phyloP scores from a whole-genome alignment of 2,329 filamentous ascomycete species.

The Penicillium freii region DNA sequence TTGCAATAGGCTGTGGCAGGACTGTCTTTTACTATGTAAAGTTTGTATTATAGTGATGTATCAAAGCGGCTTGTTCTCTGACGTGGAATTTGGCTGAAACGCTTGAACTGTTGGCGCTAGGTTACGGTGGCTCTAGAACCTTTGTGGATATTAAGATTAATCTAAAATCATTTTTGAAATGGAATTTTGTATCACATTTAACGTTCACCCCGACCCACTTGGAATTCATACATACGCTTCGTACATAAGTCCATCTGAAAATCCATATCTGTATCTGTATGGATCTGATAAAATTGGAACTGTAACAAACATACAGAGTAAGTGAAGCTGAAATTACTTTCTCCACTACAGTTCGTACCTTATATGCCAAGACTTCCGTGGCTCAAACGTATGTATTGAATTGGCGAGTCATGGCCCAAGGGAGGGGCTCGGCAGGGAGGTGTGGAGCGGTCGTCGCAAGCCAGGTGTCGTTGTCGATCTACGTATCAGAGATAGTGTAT shows the following conservation, averaged over 20 bases:
- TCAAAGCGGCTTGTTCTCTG: background rate
- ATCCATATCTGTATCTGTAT: background rate
- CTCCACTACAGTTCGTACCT: constrained; percentile 1
- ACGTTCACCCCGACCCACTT: background rate
- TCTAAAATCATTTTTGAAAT: background rate
- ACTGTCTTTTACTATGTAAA: background rate
- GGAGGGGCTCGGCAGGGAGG: constrained; percentile 5
- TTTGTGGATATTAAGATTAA: background rate
- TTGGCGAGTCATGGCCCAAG: constrained; percentile 9
- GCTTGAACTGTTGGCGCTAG: background rate
- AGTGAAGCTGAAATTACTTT: background rate
- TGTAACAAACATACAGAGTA: background rate
- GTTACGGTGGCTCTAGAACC: background rate
- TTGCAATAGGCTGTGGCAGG: background rate
- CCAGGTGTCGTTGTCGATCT: constrained; percentile 8
- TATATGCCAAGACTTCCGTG: constrained; percentile 12
- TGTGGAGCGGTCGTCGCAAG: constrained; percentile 13
- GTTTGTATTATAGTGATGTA: background rate
- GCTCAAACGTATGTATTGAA: background rate
- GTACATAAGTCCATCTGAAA: background rate
- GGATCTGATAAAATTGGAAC: background rate
- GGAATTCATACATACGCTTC: background rate
- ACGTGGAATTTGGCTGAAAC: constrained; percentile 1
- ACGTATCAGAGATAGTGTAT: background rate
- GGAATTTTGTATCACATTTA: background rate